Evolutionary conservation across 306 rosid genomes (phyloP).

Genomic region (Sindora glabra): DNA sequence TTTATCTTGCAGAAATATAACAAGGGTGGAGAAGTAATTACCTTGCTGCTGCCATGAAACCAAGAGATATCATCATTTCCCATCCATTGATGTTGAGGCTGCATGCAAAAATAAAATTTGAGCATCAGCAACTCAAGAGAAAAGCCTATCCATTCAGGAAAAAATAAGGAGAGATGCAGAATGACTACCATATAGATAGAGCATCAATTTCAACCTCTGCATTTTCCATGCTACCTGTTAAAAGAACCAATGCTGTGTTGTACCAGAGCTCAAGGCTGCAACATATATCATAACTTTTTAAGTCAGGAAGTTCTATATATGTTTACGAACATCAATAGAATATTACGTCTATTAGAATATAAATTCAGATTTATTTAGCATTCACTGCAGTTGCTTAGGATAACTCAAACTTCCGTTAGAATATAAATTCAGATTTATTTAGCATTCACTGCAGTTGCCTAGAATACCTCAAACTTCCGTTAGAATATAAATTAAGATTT

Average conservation of each 20-base stretch:
- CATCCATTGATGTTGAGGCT: conserved; percentile 42
- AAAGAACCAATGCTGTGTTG: conserved; percentile 36
- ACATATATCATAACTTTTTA: not conserved
- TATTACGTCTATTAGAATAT: not conserved
- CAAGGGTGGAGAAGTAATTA: not conserved
- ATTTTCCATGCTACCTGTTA: conserved; percentile 41
- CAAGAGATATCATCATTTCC: conserved; percentile 44
- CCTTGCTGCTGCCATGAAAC: conserved; percentile 41
- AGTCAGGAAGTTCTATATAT: not conserved
- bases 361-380: not conserved
- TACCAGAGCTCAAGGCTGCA: conserved; percentile 51
- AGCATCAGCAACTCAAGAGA: not conserved
- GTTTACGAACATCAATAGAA: not conserved
- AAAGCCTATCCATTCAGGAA: no score
- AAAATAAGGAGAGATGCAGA: no score
- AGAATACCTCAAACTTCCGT: not conserved
- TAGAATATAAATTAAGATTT: not conserved
- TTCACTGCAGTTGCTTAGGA: no score
- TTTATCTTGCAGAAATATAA: not conserved
- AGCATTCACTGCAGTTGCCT: no score
- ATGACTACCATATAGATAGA: conserved; percentile 49
- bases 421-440: no score
- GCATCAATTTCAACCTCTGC: conserved; percentile 45
- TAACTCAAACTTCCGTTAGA: no score
- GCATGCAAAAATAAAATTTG: not conserved